A percentile compares a stretch with the other conserved stretches of the same genome.
These are phyloP conservation scores for Acacia melanoxylon DNA, from an alignment of 306 rosid species.

Conservation along the genomic window DNA sequence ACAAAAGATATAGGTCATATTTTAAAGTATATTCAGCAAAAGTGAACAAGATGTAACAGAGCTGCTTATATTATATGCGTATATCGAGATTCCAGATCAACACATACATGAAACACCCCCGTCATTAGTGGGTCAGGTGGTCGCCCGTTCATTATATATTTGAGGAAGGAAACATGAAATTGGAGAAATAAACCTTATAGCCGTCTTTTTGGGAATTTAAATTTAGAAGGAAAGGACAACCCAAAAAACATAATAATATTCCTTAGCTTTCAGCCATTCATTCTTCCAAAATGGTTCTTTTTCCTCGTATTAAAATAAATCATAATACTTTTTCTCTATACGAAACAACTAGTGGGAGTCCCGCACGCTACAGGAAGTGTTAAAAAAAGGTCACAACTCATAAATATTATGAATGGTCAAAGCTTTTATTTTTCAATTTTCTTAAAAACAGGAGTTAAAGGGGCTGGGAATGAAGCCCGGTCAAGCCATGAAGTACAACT, in stretches of 20 bases:
- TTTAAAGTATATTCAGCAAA: background rate
- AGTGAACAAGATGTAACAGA: too few species aligned
- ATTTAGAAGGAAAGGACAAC: background rate
- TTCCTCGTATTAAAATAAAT: too few species aligned
- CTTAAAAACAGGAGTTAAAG: background rate
- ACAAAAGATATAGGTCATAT: background rate
- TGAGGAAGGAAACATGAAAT: background rate
- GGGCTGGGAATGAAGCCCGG: background rate
- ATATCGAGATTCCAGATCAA: background rate
- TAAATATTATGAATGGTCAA: background rate
- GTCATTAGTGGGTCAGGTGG: background rate
- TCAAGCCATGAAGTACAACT: too few species aligned
- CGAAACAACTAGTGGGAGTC: background rate
- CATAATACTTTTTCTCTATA: too few species aligned
- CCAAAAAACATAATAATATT: background rate
- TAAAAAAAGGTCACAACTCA: background rate
- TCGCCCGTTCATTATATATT: background rate
- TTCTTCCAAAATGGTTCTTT: background rate
- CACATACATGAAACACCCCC: background rate
- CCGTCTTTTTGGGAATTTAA: background rate
- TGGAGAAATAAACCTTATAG: background rate
- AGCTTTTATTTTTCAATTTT: background rate
- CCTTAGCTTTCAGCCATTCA: background rate
- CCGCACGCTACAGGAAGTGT: background rate
- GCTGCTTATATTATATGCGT: background rate